A percentile compares a stretch with the other conserved stretches of the same genome.
These are phyloP conservation scores for Schwanniomyces sp. DNA, from an alignment of 805 yeast species.

Conservation along the genomic window DNA sequence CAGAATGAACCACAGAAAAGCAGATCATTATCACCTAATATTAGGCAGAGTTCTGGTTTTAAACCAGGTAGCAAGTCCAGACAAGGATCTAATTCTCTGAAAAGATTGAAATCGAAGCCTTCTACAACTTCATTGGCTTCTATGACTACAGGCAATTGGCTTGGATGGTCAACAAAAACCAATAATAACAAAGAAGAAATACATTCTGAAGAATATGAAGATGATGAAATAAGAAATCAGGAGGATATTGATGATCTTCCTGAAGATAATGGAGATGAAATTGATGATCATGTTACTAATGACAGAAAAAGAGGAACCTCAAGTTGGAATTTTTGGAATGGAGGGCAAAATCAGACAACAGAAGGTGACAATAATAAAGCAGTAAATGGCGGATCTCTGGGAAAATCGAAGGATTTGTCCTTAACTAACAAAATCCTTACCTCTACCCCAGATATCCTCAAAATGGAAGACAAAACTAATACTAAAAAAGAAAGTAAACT, in stretches of 20 bases:
- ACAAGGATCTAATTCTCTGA: not conserved
- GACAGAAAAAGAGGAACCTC: constrained; percentile 20
- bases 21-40: not conserved
- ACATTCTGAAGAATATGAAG: constrained; percentile 7
- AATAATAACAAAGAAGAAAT: constrained; percentile 5
- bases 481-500: constrained; percentile 6
- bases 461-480: constrained; percentile 10
- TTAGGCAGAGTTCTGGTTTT: not conserved
- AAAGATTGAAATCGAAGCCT: constrained; percentile 10
- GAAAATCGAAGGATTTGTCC: constrained; percentile 9
- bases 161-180: constrained; percentile 19
- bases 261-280: constrained; percentile 30
- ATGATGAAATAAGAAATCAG: not conserved
- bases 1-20: not conserved
- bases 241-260: constrained; percentile 13
- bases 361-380: constrained; percentile 6
- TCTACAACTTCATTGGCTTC: constrained; percentile 24
- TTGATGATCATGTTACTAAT: constrained; percentile 27
- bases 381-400: constrained; percentile 1
- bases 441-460: constrained; percentile 29
- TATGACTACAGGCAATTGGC: constrained; percentile 27
- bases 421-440: constrained; percentile 30
- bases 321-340: constrained; percentile 40
- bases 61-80: not conserved
- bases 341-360: constrained; percentile 6